A percentile compares a stretch with the other conserved stretches of the same genome.
Conservation (phyloP, 2,329 filamentous ascomycete genomes). For the Aspergillus brasiliensis region DNA sequence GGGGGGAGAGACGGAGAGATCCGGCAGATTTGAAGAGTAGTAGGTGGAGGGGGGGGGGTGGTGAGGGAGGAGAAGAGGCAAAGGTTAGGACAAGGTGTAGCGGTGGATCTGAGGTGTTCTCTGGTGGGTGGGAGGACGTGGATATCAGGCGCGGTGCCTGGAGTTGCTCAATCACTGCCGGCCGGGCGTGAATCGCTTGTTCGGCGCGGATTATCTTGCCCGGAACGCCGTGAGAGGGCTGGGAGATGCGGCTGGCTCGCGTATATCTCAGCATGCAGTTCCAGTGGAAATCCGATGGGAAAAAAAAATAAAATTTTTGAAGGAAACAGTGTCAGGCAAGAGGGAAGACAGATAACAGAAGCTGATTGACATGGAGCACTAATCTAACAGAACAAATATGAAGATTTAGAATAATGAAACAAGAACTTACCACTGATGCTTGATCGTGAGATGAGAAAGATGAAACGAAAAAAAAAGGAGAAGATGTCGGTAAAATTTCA, state of each 20-base stretch:
- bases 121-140: slow-evolving; percentile 24
- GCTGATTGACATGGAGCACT: not conserved
- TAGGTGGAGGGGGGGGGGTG: slow-evolving; percentile 13
- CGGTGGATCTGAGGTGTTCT: slow-evolving; percentile 34
- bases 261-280: slow-evolving; percentile 40
- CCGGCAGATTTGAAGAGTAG: slow-evolving; percentile 16
- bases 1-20: slow-evolving; percentile 18
- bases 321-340: too few species aligned
- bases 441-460: not conserved
- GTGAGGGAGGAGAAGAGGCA: slow-evolving; percentile 13
- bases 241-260: slow-evolving; percentile 35
- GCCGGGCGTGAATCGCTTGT: slow-evolving; percentile 41
- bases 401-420: not conserved
- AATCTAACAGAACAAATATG: too few species aligned
- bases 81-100: slow-evolving; percentile 25
- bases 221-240: slow-evolving; percentile 33
- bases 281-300: slow-evolving; percentile 14
- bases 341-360: not conserved
- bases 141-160: slow-evolving; percentile 30
- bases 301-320: slow-evolving; percentile 13
- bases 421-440: slow-evolving; percentile 1
- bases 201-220: slow-evolving; percentile 38
- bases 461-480: not conserved
- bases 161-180: slow-evolving; percentile 25
- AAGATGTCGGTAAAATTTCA: not conserved